Base-by-base conservation (phyloP, 2,329 filamentous ascomycete species). In the Lachnellula occidentalis region DNA sequence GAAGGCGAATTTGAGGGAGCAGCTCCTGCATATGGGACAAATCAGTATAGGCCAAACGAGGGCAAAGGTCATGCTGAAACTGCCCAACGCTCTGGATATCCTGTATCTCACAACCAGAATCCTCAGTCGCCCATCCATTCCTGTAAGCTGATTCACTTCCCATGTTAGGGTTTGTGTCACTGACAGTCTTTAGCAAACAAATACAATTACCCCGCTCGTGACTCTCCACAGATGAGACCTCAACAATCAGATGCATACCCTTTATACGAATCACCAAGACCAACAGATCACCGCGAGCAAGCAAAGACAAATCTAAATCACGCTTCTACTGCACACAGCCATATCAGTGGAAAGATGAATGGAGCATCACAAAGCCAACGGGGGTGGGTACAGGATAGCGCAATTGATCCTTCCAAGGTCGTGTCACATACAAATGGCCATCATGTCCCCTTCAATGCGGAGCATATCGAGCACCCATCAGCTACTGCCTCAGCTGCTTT, bases 1-100 rank as follows among this genome's bases (percentile, higher is more conserved):
- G 89, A 92, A 63, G 80, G 77, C 17, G 83, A 86, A 62, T 76
- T 79, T 48, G 79, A 83, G 48, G 78, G 48, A 24, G 46, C 48
- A 34, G 52, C 48, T 24, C 27, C 43, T 46, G 15, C 43, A 14
- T 62, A 63, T 58, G 56, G 56, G 9, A 39, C 54, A 24, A 50
- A 47, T 45, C 58, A 62, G 15, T 64, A 60, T 82, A 48, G 50
- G 48, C 50, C 48, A n/a, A 62, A 58, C 52, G 56, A 60, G 53
- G 54, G 57, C 4, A 59, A 45, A 19, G 56, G 54, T n/a, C 65
- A 66, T 51, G 42, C 51, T 46, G 58, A 63, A 46, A 59, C 55
- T 51, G 55, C 60, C 4, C 61, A 64, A 48, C 62, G 59, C 42
- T 58, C 62, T 45, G 37, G 61, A 2, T 64, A 64, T 21, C 39